Conservation (phyloP, 148 eudicot species). For the Silene latifolia region DNA sequence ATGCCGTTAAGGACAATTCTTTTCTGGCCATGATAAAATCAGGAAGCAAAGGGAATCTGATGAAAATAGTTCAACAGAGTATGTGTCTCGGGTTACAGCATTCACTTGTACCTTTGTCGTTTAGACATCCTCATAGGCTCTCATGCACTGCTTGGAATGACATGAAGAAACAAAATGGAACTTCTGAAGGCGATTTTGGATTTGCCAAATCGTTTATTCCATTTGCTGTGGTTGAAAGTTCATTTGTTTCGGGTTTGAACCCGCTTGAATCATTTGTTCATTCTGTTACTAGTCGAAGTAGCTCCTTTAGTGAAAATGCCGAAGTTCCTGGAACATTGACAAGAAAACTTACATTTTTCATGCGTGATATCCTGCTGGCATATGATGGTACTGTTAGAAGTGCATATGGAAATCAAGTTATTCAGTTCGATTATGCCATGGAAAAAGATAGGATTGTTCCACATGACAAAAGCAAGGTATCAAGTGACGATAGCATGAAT, state of each 20-base stretch:
- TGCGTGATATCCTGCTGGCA: constrained; percentile 68
- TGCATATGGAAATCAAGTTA: constrained; percentile 70
- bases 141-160: constrained; percentile 77
- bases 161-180: constrained; percentile 35
- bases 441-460: constrained; percentile 19
- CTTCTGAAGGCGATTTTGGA: constrained; percentile 18
- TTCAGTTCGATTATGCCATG: constrained; percentile 58
- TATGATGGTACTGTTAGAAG: constrained; percentile 94
- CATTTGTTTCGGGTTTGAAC: constrained; percentile 69
- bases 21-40: constrained; percentile 74
- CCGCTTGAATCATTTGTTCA: constrained; percentile 83
- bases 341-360: constrained; percentile 63
- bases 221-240: constrained; percentile 54
- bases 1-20: constrained; percentile 49
- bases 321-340: constrained; percentile 83
- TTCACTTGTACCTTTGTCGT: constrained; percentile 61
- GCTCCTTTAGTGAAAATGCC: constrained; percentile 91
- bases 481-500: constrained; percentile 17
- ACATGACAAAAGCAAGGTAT: constrained; percentile 15
- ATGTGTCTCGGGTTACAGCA: constrained; percentile 89
- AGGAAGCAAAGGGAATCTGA: constrained; percentile 79
- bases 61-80: constrained; percentile 74
- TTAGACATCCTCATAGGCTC: constrained; percentile 60
- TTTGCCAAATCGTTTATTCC: constrained; percentile 53
- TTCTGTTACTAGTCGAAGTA: constrained; percentile 67